phyloP scores from a whole-genome alignment of 495 filamentous ascomycete genomes.

The Cercophora newfieldiana region DNA sequence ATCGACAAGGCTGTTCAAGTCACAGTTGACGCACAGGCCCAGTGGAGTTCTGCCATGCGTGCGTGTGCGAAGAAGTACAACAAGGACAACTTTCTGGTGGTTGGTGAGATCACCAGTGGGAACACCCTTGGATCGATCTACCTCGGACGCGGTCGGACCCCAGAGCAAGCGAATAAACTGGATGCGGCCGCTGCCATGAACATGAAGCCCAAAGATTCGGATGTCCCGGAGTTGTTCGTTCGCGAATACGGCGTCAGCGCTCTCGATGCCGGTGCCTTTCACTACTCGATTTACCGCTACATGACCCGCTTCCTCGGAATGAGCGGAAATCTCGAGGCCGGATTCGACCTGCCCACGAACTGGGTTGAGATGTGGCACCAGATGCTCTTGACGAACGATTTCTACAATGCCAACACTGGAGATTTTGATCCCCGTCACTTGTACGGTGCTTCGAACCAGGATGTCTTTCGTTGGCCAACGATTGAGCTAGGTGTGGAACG shows the following conservation, averaged over 20 bases:
- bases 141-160: constrained; percentile 64
- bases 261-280: constrained; percentile 65
- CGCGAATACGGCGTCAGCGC: constrained; percentile 56
- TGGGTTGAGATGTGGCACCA: constrained; percentile 61
- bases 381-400: constrained; percentile 63
- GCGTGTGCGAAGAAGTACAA: constrained; percentile 57
- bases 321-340: constrained; percentile 61
- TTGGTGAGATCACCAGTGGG: constrained; percentile 65
- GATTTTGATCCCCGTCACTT: constrained; percentile 71
- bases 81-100: constrained; percentile 65
- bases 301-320: constrained; percentile 67
- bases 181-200: constrained; percentile 40
- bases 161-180: constrained; percentile 41
- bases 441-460: constrained; percentile 70
- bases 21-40: constrained; percentile 62
- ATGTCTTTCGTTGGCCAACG: constrained; percentile 72
- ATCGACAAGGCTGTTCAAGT: constrained; percentile 70
- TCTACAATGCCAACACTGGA: constrained; percentile 68
- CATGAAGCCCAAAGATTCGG: constrained; percentile 39
- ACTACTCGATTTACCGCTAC: constrained; percentile 70
- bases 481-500: constrained; percentile 61
- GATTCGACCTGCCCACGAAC: constrained; percentile 56
- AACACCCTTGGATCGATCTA: constrained; percentile 66
- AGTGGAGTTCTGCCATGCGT: constrained; percentile 55
- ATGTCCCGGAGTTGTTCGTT: constrained; percentile 39